Base-by-base conservation (phyloP, 805 yeast species). In the Sugiyamaella chiloensis region DNA sequence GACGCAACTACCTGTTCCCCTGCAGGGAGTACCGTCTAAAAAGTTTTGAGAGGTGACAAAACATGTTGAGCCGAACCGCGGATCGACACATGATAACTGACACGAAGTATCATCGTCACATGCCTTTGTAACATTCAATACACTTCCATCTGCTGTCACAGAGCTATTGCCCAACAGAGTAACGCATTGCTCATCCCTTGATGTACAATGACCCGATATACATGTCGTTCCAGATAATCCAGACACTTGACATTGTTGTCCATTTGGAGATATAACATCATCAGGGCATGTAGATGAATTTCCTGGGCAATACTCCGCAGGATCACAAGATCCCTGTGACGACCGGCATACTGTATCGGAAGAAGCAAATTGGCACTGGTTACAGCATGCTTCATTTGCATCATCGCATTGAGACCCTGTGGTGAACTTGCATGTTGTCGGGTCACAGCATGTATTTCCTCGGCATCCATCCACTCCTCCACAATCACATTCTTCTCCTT, bases 401-500 rank as follows among this genome's bases (percentile, higher is more conserved):
- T 61, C 65, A 42, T 62, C 66, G 47, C 66, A 62, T n/a, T 46
- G 51, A 9, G 66, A 58, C 3, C 61, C 61, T 3, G 42, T 14
- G 2, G 51, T 56, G 47, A 60, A 59, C 53, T 53, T 58, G 54
- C 68, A 64, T 6, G 68, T 64, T 14, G 36, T 47, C n/a, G 65
- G 62, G 41, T 64, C 66, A 27, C 68, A 64, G 47, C 68, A 64
- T 12, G 57, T 19, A 47, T 62, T 58, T 34, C 39, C 50, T 16
- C 50, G 52, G 42, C 70, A 66, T 2, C 67, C 68, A 9, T 56
- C 62, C 7, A 24, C 60, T n/a, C 67, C 67, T 8, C 70, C 70
- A 44, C 70, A 66, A 46, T 66, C 70, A 46, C 70, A 66, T 16
- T 66, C 69, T 50, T 66, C 70, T 16, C 70, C 70, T 16, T 60